Evolutionary conservation across 2,329 filamentous ascomycete species (phyloP).

Genomic region (Phyllosticta capitalensis): DNA sequence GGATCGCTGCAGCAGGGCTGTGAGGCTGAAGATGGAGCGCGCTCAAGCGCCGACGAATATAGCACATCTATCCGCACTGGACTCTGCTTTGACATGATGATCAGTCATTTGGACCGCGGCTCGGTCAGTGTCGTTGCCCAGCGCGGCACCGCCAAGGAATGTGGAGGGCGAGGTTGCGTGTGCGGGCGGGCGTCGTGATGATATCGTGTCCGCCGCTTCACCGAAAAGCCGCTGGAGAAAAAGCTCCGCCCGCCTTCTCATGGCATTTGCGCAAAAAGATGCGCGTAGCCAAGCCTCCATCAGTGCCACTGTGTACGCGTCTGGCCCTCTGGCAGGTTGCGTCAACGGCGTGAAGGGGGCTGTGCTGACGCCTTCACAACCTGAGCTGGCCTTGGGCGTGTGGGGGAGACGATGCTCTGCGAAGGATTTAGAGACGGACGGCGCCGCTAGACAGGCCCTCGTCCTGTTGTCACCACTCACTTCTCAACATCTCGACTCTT

Average conservation of each 20-base stretch:
- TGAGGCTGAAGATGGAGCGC: neutral
- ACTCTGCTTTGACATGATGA: neutral
- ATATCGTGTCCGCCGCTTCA: neutral
- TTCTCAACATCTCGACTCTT: neutral
- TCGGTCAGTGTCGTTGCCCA: neutral
- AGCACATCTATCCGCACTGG: neutral
- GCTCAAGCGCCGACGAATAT: neutral
- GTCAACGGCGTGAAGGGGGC: constrained; percentile 4
- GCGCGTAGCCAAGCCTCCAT: constrained; percentile 6
- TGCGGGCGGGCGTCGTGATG: neutral
- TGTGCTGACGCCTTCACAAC: neutral
- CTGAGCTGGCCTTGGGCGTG: constrained; percentile 3
- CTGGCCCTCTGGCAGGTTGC: neutral
- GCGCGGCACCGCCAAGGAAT: neutral
- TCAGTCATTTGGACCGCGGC: neutral
- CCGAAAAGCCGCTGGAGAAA: neutral
- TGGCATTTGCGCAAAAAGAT: neutral
- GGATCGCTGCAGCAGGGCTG: neutral
- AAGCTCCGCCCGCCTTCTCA: neutral
- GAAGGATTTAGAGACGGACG: neutral
- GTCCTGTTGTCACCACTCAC: neutral
- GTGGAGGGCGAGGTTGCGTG: neutral
- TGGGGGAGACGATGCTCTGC: neutral
- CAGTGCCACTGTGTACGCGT: constrained; percentile 5
- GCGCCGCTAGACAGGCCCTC: neutral